Evolutionary conservation across 495 filamentous ascomycete species (phyloP), one percentile per base, ranked within the genome.

Genomic region (Xylaria nigripes): DNA sequence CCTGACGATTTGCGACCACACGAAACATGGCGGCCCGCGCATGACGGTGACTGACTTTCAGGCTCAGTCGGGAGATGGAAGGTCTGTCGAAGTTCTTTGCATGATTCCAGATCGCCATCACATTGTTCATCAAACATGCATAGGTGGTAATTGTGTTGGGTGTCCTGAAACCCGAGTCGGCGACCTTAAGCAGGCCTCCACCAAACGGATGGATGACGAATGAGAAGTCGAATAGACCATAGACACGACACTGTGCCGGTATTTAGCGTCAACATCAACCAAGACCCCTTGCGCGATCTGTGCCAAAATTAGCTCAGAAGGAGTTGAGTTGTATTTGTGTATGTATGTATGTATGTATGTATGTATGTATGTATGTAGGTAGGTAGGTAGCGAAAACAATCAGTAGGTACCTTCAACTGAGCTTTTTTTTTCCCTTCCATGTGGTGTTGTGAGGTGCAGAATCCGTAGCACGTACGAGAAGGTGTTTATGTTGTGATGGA

Each of bases 161-260:
- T 42, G 44, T 48, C 38, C 46, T 56, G 53, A 56, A 56, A 56
- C 53, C 53, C 53, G 53, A 56, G 53, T 56, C 53, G 53, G 53
- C 53, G 53, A 56, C 53, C 46, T 45, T 23, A 15, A 34, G n/a
- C 25, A 27, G 32, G 21, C 22, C 15, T 18, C 16, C 21, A 7
- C 12, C 18, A 4, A 48, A 32, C 51, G 12, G 43, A 56, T 50
- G 45, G 25, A 29, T 29, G 25, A 9, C 25, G 9, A 29, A 29
- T 29, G 3, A 9, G 9, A 29, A 29, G 25, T 3, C 3, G 25
- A 3, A 43, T 22, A 32, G 36, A 8, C n/a, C 18, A 6, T 12
- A 48, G n/a, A 5, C 7, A 27, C 34, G 19, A 45, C 46, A 55
- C 52, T 50, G 53, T 50, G 45, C 32, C 47, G 9, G 23, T 19